These are phyloP conservation scores for Terfezia boudieri DNA, from an alignment of 495 filamentous ascomycete genomes.

Conservation along the genomic window DNA sequence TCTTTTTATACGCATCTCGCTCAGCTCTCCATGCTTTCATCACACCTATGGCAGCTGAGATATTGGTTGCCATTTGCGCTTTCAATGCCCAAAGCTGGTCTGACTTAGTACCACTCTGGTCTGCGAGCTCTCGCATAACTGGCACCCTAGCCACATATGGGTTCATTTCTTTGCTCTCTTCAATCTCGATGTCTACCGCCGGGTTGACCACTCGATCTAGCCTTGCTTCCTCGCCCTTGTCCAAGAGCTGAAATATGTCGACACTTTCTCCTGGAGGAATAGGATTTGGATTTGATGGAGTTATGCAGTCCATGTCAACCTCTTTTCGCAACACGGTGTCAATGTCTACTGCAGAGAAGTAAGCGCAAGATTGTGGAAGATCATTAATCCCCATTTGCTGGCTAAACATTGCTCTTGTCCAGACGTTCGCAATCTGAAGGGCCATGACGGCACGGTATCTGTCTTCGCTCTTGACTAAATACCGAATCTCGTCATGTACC, in stretches of 20 bases:
- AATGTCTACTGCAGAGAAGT: constrained; percentile 87
- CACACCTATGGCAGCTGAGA: neutral
- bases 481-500: constrained; percentile 94
- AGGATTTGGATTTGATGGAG: constrained; percentile 54
- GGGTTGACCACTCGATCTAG: constrained; percentile 43
- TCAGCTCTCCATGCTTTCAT: neutral
- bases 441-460: constrained; percentile 79
- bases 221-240: constrained; percentile 36
- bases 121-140: constrained; percentile 48
- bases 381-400: constrained; percentile 94
- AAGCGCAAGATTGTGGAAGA: constrained; percentile 79
- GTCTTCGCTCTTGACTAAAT: constrained; percentile 66
- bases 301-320: constrained; percentile 92
- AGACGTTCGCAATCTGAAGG: constrained; percentile 80
- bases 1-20: no score
- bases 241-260: constrained; percentile 52
- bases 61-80: constrained; percentile 57
- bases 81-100: constrained; percentile 42
- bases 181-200: neutral
- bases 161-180: constrained; percentile 29
- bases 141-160: constrained; percentile 47
- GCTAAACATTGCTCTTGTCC: constrained; percentile 91
- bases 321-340: constrained; percentile 88
- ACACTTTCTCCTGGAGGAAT: constrained; percentile 74
- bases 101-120: constrained; percentile 16